phyloP scores from a whole-genome alignment of 139 green algal species.

The Micromonas pusilla region DNA sequence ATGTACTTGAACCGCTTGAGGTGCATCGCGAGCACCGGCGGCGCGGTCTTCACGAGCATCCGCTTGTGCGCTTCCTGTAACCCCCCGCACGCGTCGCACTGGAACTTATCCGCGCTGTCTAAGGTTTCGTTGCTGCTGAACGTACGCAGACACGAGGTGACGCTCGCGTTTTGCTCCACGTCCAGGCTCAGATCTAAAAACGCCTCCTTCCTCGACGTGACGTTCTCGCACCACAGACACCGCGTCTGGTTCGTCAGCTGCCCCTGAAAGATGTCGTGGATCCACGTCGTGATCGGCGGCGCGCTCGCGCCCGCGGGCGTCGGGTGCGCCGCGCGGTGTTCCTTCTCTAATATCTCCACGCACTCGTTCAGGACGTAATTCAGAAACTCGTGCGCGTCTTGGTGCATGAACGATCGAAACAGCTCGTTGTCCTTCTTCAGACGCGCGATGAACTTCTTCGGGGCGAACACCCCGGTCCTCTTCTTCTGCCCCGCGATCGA shows the following conservation, averaged over 20 bases:
- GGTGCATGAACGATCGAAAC: constrained; percentile 89
- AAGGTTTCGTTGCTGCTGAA: constrained; percentile 71
- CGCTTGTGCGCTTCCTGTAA: constrained; percentile 81
- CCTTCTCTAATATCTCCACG: constrained; percentile 76
- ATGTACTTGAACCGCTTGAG: constrained; percentile 96
- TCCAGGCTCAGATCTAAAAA: constrained; percentile 94
- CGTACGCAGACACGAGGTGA: constrained; percentile 77
- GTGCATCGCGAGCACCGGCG: constrained; percentile 82
- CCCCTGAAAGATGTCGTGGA: constrained; percentile 51
- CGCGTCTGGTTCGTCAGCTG: constrained; percentile 85
- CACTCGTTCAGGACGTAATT: constrained; percentile 92
- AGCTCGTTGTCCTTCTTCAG: constrained; percentile 91
- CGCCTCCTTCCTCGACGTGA: constrained; percentile 66
- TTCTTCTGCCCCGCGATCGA: constrained; percentile 81
- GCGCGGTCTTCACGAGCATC: constrained; percentile 72
- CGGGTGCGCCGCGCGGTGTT: constrained; percentile 28
- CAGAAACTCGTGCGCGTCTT: constrained; percentile 98
- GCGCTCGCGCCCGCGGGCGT: background rate
- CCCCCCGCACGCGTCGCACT: constrained; percentile 86
- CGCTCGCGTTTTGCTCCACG: constrained; percentile 82
- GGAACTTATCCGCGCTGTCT: constrained; percentile 86
- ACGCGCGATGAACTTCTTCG: constrained; percentile 80
- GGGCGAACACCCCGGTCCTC: constrained; percentile 75
- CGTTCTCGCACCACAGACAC: constrained; percentile 84
- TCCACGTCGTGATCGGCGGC: background rate